Base-by-base conservation (phyloP, 208 protist genomes). In the Leishmania turanica region DNA sequence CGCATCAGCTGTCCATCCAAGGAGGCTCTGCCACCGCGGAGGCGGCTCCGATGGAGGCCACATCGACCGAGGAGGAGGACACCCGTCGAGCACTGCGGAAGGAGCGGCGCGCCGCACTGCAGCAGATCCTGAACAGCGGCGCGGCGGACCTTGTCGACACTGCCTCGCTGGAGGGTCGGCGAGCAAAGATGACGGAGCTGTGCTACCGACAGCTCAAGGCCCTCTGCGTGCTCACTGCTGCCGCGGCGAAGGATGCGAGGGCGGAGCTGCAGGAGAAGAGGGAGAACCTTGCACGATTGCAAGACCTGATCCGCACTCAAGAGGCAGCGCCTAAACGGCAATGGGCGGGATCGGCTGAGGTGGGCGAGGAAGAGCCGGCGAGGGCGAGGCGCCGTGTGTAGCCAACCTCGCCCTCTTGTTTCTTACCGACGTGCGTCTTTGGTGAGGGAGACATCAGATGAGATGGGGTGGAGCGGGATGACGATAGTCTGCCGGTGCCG, bases 181-280 rank as follows among this genome's bases (percentile, higher is more conserved):
- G 85, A 15, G 78, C 74, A 54, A 91, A 90, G 72, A 56, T 92
- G 83, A 45, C 62, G 8, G 89, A 93, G 68, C 81, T 96, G 42
- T 96, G 91, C 76, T 72, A 81, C 34, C 87, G 94, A 3, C 94
- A 97, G 77, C 71, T 96, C 15, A 88, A 83, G 27, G 94, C 94
- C 11, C 81, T 97, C 27, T 86, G 79, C 72, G 79, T 86, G 51
- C 84, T 97, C 2, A 91, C 89, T 11, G 71, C 82, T 13, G 87
- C 88, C 9, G 90, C 84, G 0, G 49, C 92, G 51, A 58, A 7
- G 7, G 85, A 90, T 60, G 74, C 78, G 45, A 80, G 86, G 78
- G 73, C 75, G 11, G 84, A 84, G 64, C 65, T 96, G 42, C 83
- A 76, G 64, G 79, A 89, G 76, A 86, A 84, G 70, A 66, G 81